Evolutionary conservation across 495 filamentous ascomycete genomes (phyloP).

Genomic region (Aspergillus coremiiformis): DNA sequence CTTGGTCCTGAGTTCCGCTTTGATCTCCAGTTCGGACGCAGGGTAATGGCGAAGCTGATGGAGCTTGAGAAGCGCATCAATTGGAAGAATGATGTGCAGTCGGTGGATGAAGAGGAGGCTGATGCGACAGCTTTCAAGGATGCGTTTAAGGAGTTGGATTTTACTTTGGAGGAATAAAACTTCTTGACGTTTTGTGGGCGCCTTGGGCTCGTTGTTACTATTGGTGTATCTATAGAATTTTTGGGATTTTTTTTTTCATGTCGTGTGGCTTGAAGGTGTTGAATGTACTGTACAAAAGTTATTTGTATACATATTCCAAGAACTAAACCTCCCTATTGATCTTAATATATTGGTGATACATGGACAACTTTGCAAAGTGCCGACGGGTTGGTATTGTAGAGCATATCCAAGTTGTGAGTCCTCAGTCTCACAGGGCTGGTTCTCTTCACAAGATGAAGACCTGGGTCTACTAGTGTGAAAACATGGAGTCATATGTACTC

Average conservation of each 20-base stretch:
- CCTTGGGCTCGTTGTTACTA: background rate
- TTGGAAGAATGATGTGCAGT: slow-evolving; percentile 79
- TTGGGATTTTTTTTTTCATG: background rate
- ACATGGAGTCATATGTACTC: too few species aligned
- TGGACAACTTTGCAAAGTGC: too few species aligned
- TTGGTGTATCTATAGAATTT: background rate
- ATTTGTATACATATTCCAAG: too few species aligned
- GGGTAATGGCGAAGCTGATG: slow-evolving; percentile 82
- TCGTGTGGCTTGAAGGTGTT: background rate
- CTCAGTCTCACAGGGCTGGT: too few species aligned
- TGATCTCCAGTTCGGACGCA: slow-evolving; percentile 61
- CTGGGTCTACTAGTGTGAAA: too few species aligned
- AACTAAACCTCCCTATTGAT: too few species aligned
- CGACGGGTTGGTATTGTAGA: too few species aligned
- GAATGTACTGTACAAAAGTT: too few species aligned
- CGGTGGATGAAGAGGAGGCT: slow-evolving; percentile 63
- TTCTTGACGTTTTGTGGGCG: too few species aligned
- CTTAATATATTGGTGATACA: too few species aligned
- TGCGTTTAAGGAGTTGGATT: slow-evolving; percentile 84
- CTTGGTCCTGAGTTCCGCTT: slow-evolving; percentile 49
- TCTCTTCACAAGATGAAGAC: too few species aligned
- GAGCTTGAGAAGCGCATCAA: slow-evolving; percentile 62
- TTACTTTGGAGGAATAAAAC: slow-evolving; percentile 47
- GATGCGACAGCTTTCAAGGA: slow-evolving; percentile 77
- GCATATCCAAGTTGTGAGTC: too few species aligned